Conservation (phyloP, 1,284 basidiomycete genomes). For the Ceratobasidium sp. region DNA sequence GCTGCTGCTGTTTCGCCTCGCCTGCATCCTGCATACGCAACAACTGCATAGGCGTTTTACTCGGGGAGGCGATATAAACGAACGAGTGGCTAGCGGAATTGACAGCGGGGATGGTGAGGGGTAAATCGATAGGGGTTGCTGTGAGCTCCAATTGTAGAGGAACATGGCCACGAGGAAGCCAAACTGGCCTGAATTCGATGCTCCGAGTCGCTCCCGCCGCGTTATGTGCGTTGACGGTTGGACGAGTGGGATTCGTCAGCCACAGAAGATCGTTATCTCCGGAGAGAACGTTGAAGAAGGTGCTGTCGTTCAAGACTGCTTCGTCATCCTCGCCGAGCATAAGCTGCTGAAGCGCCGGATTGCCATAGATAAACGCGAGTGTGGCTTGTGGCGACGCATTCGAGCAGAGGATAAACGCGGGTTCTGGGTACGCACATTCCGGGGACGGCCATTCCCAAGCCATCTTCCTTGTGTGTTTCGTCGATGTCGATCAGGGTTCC, state of each 20-base stretch:
- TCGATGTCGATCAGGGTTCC: too few relatives aligned
- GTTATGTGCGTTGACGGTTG: neutral
- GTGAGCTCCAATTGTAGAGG: conserved; percentile 8
- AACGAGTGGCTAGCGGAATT: neutral
- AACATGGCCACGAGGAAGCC: conserved; percentile 7
- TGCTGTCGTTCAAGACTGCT: conserved; percentile 1
- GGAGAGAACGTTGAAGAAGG: conserved; percentile 17
- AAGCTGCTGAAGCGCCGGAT: neutral
- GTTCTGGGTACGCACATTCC: conserved; percentile 2
- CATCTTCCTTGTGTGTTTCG: too few relatives aligned
- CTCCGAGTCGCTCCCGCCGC: neutral
- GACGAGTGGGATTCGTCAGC: neutral
- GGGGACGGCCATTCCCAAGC: too few relatives aligned
- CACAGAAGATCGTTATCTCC: neutral
- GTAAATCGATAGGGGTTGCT: conserved; percentile 5
- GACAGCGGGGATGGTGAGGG: conserved; percentile 14
- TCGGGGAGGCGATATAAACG: conserved; percentile 6
- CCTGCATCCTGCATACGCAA: neutral
- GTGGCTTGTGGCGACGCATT: conserved; percentile 3
- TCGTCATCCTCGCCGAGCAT: conserved; percentile 9
- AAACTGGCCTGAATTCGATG: neutral
- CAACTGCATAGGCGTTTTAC: neutral
- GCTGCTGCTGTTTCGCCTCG: neutral
- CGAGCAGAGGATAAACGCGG: conserved; percentile 25
- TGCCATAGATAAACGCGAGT: conserved; percentile 9